A percentile compares a stretch with the other conserved stretches of the same genome.
Evolutionary conservation across 129 eudicot genomes (phyloP).

Genomic region (Oenanthe sinensis): DNA sequence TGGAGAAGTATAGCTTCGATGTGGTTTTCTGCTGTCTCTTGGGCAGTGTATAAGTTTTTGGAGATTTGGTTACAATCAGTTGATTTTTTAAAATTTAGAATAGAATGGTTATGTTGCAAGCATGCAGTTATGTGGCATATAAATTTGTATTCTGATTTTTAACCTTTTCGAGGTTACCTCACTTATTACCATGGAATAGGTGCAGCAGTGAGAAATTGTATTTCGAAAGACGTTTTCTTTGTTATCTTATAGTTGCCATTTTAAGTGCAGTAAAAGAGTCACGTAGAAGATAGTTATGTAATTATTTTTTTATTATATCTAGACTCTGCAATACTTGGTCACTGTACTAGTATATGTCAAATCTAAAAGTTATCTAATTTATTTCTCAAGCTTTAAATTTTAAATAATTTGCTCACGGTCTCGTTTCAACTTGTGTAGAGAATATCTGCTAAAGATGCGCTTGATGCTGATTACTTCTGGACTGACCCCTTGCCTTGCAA

Average conservation of each 20-base stretch:
- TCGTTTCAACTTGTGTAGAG: constrained; percentile 38
- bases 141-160: neutral
- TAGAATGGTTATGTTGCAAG: neutral
- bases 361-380: neutral
- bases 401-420: neutral
- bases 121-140: neutral
- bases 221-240: neutral
- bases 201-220: neutral
- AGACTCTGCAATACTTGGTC: neutral
- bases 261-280: neutral
- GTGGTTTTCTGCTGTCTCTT: neutral
- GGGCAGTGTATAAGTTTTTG: neutral
- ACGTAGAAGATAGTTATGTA: neutral
- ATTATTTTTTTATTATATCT: neutral
- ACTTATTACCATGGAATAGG: neutral
- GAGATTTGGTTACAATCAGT: neutral
- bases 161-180: too few species aligned
- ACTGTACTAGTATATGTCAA: neutral
- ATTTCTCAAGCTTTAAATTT: neutral
- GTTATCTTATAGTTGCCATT: neutral
- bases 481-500: constrained; percentile 92
- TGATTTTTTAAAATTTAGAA: neutral
- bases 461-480: constrained; percentile 97
- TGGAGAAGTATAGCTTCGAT: neutral
- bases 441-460: constrained; percentile 91